Conservation (phyloP, 306 rosid genomes). For the Ochetophila trinervis region DNA sequence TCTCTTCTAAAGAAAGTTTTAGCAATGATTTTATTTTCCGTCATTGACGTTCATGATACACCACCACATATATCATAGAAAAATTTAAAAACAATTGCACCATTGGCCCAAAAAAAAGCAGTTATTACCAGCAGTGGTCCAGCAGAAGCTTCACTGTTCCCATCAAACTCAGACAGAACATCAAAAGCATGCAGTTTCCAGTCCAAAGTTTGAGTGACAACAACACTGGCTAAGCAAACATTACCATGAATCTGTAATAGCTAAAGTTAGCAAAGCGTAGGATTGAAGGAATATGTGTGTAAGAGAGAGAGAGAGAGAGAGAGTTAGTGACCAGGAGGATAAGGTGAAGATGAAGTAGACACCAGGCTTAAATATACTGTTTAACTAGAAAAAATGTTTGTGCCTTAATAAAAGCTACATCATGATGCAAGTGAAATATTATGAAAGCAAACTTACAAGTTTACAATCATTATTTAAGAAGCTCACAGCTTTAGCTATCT, state of each 20-base stretch:
- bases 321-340: background rate
- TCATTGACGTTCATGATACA: background rate
- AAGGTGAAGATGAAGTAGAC: background rate
- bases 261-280: conserved; percentile 27
- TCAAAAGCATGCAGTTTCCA: conserved; percentile 99
- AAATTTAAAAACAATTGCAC: background rate
- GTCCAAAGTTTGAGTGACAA: conserved; percentile 92
- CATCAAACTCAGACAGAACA: conserved; percentile 89
- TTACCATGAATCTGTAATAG: conserved; percentile 79
- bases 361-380: too few species aligned
- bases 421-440: background rate
- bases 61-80: background rate
- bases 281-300: background rate
- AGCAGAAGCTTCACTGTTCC: conserved; percentile 60
- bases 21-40: background rate
- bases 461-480: conserved; percentile 96
- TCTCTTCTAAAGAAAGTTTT: conserved; percentile 1
- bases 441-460: conserved; percentile 59
- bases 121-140: conserved; percentile 82
- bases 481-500: conserved; percentile 97
- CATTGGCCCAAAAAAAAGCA: background rate
- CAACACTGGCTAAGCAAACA: conserved; percentile 94
- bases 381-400: background rate
- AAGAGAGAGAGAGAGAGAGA: background rate
- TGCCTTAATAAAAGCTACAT: background rate